Base-by-base conservation (phyloP, 352 stramenopile species). In the Pythium apleroticum region DNA sequence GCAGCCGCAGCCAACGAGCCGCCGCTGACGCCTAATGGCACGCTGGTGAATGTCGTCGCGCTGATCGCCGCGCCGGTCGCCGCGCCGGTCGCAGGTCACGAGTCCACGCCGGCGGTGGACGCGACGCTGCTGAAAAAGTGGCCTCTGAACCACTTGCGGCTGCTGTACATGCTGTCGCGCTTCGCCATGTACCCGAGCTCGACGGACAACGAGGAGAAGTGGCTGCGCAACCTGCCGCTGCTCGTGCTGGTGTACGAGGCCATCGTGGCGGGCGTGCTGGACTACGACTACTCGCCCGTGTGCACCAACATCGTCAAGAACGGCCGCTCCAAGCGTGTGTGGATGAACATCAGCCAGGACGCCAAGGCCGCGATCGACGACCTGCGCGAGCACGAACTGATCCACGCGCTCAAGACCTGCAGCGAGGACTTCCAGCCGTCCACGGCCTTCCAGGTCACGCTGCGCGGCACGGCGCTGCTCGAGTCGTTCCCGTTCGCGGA, bases 241-340 rank as follows among this genome's bases (percentile, higher is more conserved):
- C 86, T 98, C 43, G 97, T 99, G 56, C 84, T 99, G 39, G 88
- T 99, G 31, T 99, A 99, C 77, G 97, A 99, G 57, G 96, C 92
- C 4, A 97, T 99, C 56, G 93, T 98, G 27, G 76, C 90, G 48
- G 83, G 95, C 46, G 84, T 98, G 0, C 63, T 99, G 24, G 90
- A 99, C 67, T 99, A 97, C 69, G 97, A 99, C 76, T 99, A 99
- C 73, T 97, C 96, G 48, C 97, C 97, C 12, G 89, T 98, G 59
- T 98, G 88, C 61, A 89, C 89, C 58, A 87, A 97, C 57, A 97
- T 99, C 52, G 89, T 98, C 60, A 98, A 98, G 72, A 82, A 95
- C 64, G 80, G 84, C 27, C 77, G 88, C 65, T 90, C 80, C 9
- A 75, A 81, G 55, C 79, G 96, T 55, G 83, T 97, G 33, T 97